A percentile compares a stretch with the other conserved stretches of the same genome.
phyloP scores from a whole-genome alignment of 2,329 filamentous ascomycete species.

The Pseudopyricularia javanii region DNA sequence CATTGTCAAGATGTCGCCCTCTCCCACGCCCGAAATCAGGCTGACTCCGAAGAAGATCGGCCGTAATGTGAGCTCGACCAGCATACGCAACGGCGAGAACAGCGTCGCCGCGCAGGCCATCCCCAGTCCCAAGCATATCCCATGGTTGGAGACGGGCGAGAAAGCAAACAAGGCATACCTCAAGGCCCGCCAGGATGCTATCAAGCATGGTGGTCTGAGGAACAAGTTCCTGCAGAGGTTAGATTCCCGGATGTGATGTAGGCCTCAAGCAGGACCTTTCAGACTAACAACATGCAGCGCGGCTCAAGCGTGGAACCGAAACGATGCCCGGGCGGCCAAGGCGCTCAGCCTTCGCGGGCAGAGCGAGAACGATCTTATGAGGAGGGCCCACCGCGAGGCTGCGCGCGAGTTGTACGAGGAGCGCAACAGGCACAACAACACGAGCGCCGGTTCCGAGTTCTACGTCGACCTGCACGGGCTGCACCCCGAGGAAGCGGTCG shows the following conservation, averaged over 20 bases:
- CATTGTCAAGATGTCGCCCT: conserved; percentile 89
- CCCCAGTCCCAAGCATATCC: conserved; percentile 77
- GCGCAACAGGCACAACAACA: conserved; percentile 66
- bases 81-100: conserved; percentile 59
- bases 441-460: conserved; percentile 53
- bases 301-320: conserved; percentile 96
- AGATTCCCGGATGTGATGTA: not conserved
- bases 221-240: conserved; percentile 96
- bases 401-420: conserved; percentile 87
- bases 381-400: conserved; percentile 89
- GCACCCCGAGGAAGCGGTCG: conserved; percentile 94
- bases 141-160: conserved; percentile 91
- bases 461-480: conserved; percentile 96
- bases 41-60: conserved; percentile 47
- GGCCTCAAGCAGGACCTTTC: not conserved
- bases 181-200: conserved; percentile 87
- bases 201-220: conserved; percentile 89
- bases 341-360: conserved; percentile 87
- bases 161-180: conserved; percentile 87
- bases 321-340: conserved; percentile 91
- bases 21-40: conserved; percentile 50
- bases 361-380: conserved; percentile 94
- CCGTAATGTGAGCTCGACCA: conserved; percentile 53
- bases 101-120: conserved; percentile 75
- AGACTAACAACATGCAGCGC: conserved; percentile 41